These are phyloP conservation scores for Chimonanthus praecox DNA, from an alignment of 164 flowering plant species.

Conservation along the genomic window DNA sequence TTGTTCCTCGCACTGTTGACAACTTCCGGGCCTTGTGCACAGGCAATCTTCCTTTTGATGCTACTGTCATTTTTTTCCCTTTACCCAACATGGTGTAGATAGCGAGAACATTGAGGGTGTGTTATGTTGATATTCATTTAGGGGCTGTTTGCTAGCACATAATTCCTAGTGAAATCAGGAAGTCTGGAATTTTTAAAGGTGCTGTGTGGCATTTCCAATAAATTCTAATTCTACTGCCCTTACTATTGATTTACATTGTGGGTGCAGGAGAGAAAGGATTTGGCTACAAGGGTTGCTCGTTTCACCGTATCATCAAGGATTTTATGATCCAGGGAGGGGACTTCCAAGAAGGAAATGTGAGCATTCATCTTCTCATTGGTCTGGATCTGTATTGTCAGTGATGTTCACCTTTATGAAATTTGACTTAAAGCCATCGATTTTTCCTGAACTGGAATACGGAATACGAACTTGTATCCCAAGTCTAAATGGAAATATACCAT, in stretches of 20 bases:
- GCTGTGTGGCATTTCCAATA: too few relatives aligned
- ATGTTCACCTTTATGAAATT: not conserved
- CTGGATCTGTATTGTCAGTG: not conserved
- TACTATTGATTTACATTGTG: too few relatives aligned
- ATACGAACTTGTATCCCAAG: too few relatives aligned
- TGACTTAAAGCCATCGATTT: not conserved
- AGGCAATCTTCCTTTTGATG: constrained; percentile 25
- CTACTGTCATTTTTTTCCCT: not conserved
- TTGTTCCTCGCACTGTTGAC: constrained; percentile 60
- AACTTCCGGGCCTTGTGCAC: constrained; percentile 78
- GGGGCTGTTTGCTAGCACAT: not conserved
- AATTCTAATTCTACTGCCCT: too few relatives aligned
- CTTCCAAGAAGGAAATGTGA: constrained; percentile 61
- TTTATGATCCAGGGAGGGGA: constrained; percentile 91
- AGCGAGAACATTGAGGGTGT: not conserved
- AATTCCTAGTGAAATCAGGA: too few relatives aligned
- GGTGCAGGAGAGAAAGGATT: constrained; percentile 65
- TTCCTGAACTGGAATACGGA: not conserved
- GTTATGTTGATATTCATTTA: not conserved
- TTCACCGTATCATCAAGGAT: constrained; percentile 73
- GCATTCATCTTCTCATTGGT: constrained; percentile 10
- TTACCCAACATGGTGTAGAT: not conserved
- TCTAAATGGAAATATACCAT: too few relatives aligned
- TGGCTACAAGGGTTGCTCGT: constrained; percentile 75
- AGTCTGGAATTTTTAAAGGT: too few relatives aligned